A percentile compares a stretch with the other conserved stretches of the same genome.
Evolutionary conservation across 2,329 filamentous ascomycete species (phyloP).

Genomic region (Purpureocillium lavendulum): DNA sequence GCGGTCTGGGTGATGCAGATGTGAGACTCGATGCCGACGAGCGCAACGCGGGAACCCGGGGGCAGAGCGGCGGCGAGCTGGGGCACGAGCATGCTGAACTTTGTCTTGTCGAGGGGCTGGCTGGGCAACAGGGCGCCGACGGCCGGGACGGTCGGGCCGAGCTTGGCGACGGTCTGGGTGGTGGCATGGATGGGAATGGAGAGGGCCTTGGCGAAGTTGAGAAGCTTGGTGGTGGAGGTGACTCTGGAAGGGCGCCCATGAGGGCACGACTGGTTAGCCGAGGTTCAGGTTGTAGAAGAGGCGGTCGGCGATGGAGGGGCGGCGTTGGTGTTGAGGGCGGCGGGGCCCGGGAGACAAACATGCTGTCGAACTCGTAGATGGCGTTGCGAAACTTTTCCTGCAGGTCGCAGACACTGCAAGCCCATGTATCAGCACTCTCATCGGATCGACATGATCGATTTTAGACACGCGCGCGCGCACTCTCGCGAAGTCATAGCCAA

Average conservation of each 20-base stretch:
- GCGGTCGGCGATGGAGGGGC: not conserved
- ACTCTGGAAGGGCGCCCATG: constrained; percentile 42
- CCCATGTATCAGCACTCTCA: not conserved
- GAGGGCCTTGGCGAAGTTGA: constrained; percentile 55
- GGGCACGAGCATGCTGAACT: constrained; percentile 81
- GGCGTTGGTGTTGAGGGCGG: not conserved
- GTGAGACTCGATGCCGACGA: constrained; percentile 88
- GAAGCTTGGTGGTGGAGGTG: constrained; percentile 59
- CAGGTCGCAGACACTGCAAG: constrained; percentile 74
- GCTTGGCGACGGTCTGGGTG: constrained; percentile 71
- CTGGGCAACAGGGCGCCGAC: constrained; percentile 50
- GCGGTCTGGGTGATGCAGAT: constrained; percentile 93
- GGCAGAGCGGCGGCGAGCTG: constrained; percentile 40
- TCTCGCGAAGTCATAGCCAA: too few species aligned
- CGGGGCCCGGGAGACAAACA: constrained; percentile 40
- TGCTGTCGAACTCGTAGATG: constrained; percentile 77
- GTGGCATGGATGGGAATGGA: constrained; percentile 75
- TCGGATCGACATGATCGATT: too few species aligned
- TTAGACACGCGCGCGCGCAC: too few species aligned
- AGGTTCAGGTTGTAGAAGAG: not conserved
- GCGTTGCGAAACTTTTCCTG: constrained; percentile 85
- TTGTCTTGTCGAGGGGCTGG: constrained; percentile 69
- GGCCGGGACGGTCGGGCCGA: constrained; percentile 73
- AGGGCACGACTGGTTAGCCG: not conserved
- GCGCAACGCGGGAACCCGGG: constrained; percentile 51